Percentiles rank a stretch among this genome's conserved stretches.
phyloP scores from a whole-genome alignment of 257 asterid genomes.

The Buddleja alternifolia region DNA sequence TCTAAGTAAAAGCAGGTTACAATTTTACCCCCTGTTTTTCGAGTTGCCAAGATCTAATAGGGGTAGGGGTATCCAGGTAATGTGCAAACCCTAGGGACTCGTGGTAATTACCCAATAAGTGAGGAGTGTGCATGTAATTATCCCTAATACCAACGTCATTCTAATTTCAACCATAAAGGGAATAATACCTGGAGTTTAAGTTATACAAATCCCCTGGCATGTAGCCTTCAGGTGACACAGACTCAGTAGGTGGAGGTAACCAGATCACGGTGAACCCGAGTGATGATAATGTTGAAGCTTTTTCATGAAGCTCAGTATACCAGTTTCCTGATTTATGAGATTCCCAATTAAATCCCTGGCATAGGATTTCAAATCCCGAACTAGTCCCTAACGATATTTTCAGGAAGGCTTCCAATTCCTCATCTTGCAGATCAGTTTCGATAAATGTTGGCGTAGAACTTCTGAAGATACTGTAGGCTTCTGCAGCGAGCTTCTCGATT shows the following conservation, averaged over 20 bases:
- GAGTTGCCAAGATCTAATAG: no score
- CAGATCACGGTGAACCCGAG: slow-evolving; percentile 89
- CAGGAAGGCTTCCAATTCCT: slow-evolving; percentile 41
- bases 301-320: slow-evolving; percentile 76
- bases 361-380: slow-evolving; percentile 80
- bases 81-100: no score
- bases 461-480: slow-evolving; percentile 92
- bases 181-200: slow-evolving; percentile 86
- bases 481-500: slow-evolving; percentile 99
- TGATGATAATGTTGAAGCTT: slow-evolving; percentile 71
- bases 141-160: no score
- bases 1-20: no score
- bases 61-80: no score
- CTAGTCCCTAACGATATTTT: slow-evolving; percentile 82
- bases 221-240: slow-evolving; percentile 98
- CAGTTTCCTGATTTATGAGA: slow-evolving; percentile 93
- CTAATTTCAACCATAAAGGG: no score
- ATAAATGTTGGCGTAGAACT: slow-evolving; percentile 57
- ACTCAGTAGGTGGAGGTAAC: slow-evolving; percentile 98
- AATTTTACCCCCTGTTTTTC: no score
- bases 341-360: slow-evolving; percentile 99
- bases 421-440: slow-evolving; percentile 40
- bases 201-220: slow-evolving; percentile 94
- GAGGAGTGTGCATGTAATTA: no score
- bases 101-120: no score